Evolutionary conservation across 2,329 filamentous ascomycete genomes (phyloP), one percentile per base, ranked within the genome.

Genomic region (Pyrenochaeta sp.): DNA sequence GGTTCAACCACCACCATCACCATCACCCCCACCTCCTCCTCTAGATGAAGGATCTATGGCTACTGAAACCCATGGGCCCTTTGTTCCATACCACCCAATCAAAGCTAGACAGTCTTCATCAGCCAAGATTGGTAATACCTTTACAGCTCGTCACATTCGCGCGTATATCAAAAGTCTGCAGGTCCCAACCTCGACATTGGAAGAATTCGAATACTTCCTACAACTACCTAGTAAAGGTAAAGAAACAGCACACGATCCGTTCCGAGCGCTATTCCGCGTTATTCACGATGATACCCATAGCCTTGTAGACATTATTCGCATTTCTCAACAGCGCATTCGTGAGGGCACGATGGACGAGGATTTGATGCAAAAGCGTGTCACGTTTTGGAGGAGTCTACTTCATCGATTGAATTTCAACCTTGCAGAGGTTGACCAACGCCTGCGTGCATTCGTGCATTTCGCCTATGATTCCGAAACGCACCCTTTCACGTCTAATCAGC

Each of bases 351-450:
- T 66, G 34, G 50, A 66, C 22, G 62, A 66, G 30, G 54, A 61
- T 19, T 50, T 64, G 6, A 58, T 68, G 57, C 59, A 64, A 34
- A 56, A 52, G 32, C 65, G 62, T 4, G 61, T 68, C 13, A 61
- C 22, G 0, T 64, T 64, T 50, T 68, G 62, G 65, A 52, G 65
- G 54, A 43, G 48, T 2, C 42, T 66, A 1, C 46, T 64, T 9
- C 44, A 65, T 34, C 50, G 28, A 6, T 24, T 68, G 10, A 59
- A 52, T 15, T 57, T 54, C 42, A 59, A 42, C 13, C 54, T 66
- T 25, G 56, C 19, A 3, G 50, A 62, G 13, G 32, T 61, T 10
- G 59, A 65, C 30, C 50, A 62, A 50, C 47, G 42, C 2, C 36
- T 65, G 30, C 52, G 37, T 9, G 39, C 47, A n/a, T 65, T 65